These are phyloP conservation scores for Chlamydomonas sp. DNA, from an alignment of 139 green algal species.

Conservation along the genomic window DNA sequence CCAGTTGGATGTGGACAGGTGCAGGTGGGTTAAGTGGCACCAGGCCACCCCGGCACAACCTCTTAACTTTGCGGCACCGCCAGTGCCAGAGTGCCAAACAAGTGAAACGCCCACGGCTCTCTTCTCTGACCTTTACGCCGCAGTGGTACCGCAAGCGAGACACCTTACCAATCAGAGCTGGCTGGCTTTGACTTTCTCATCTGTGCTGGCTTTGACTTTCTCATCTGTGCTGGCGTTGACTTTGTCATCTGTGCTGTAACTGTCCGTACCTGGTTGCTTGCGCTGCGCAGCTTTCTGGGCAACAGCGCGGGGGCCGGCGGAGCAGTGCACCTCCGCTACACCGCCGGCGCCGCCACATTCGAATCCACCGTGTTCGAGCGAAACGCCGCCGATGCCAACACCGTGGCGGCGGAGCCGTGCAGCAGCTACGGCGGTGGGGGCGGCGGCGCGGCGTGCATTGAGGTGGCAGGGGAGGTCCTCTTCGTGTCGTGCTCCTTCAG, in stretches of 20 bases:
- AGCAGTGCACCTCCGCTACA: neutral
- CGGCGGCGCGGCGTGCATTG: constrained; percentile 14
- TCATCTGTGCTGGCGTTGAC: no score
- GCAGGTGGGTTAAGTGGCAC: neutral
- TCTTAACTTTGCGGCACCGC: no score
- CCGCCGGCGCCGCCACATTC: neutral
- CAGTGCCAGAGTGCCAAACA: no score
- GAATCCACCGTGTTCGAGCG: neutral
- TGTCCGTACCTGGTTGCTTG: no score
- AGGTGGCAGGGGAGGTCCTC: neutral
- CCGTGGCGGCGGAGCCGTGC: neutral
- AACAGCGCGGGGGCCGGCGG: neutral
- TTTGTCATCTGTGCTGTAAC: no score
- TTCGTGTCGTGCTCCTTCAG: neutral
- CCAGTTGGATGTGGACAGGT: neutral
- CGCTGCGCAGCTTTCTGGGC: neutral
- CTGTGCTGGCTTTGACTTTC: no score
- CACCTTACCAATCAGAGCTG: no score
- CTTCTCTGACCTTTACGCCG: no score
- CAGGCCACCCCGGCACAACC: no score
- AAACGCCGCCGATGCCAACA: neutral
- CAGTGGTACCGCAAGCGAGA: no score
- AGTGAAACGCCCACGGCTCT: no score
- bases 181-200: no score
- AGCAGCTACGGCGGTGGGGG: constrained; percentile 7